These are phyloP conservation scores for Venturia pyrina DNA, from an alignment of 2,329 filamentous ascomycete species.

Conservation along the genomic window DNA sequence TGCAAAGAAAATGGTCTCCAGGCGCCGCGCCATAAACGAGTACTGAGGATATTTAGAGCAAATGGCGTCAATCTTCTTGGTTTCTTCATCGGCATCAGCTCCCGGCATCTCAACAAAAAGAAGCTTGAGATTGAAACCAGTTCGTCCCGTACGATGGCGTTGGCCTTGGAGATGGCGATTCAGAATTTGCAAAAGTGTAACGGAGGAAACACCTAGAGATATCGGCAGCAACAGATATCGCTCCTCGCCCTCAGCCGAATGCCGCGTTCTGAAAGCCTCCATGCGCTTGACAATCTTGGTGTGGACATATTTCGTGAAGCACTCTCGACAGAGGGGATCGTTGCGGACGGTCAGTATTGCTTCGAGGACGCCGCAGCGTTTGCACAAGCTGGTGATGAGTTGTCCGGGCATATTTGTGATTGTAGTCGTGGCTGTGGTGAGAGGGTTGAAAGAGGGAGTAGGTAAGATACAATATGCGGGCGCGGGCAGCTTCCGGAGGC, in stretches of 20 bases:
- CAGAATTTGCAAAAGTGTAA: slow-evolving; percentile 65
- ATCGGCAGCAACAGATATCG: slow-evolving; percentile 63
- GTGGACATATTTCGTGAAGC: slow-evolving; percentile 68
- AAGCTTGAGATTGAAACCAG: slow-evolving; percentile 58
- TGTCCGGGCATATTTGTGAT: not conserved
- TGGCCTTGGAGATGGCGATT: slow-evolving; percentile 59
- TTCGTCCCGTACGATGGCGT: slow-evolving; percentile 50
- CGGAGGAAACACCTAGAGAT: slow-evolving; percentile 74
- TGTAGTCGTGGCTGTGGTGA: no score
- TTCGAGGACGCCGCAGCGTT: slow-evolving; percentile 44
- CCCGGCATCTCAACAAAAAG: slow-evolving; percentile 27
- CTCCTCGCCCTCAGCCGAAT: slow-evolving; percentile 33
- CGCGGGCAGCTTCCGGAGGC: no score
- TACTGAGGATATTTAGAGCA: slow-evolving; percentile 29
- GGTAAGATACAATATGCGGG: no score
- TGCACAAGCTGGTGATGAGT: slow-evolving; percentile 31
- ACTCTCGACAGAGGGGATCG: slow-evolving; percentile 58
- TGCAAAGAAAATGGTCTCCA: slow-evolving; percentile 50
- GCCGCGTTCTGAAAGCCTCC: slow-evolving; percentile 50
- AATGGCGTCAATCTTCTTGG: not conserved
- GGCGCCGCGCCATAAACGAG: slow-evolving; percentile 52
- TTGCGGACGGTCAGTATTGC: slow-evolving; percentile 45
- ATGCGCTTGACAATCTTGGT: slow-evolving; percentile 74
- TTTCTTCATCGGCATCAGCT: not conserved
- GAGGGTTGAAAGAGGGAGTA: no score